Conservation (phyloP, 805 yeast species). For the Wickerhamiella australiensis region DNA sequence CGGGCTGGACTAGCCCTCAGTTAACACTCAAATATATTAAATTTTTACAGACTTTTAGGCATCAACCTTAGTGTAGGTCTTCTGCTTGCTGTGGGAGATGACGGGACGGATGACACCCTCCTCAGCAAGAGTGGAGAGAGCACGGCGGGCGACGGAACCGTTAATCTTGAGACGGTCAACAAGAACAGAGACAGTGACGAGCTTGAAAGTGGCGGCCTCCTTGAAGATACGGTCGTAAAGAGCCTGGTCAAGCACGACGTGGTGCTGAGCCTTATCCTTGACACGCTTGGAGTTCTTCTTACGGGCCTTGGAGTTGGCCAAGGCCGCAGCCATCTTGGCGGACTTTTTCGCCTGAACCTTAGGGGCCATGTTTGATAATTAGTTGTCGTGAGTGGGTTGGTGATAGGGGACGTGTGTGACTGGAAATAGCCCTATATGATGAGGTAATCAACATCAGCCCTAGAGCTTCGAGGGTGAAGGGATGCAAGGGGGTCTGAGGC, state of each 20-base stretch:
- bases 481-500: no score
- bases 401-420: constrained; percentile 4
- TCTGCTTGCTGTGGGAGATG: constrained; percentile 91
- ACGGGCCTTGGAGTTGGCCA: constrained; percentile 99
- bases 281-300: constrained; percentile 99
- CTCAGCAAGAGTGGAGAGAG: constrained; percentile 86
- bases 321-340: constrained; percentile 99
- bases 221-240: constrained; percentile 98
- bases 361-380: constrained; percentile 67
- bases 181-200: constrained; percentile 91
- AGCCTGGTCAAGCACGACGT: constrained; percentile 93
- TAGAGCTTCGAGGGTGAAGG: no score
- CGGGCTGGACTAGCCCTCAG: neutral
- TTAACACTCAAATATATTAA: constrained; percentile 7
- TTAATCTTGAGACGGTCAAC: constrained; percentile 99
- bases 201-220: constrained; percentile 99
- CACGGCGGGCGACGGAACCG: constrained; percentile 98
- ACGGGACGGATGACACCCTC: constrained; percentile 93
- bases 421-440: neutral
- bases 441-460: neutral
- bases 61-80: constrained; percentile 55
- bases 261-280: constrained; percentile 99
- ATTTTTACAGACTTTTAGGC: constrained; percentile 15
- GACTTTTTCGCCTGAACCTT: constrained; percentile 98
- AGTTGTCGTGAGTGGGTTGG: constrained; percentile 8